Evolutionary conservation across 805 yeast species (phyloP).

Genomic region (Saturnispora saitoi): DNA sequence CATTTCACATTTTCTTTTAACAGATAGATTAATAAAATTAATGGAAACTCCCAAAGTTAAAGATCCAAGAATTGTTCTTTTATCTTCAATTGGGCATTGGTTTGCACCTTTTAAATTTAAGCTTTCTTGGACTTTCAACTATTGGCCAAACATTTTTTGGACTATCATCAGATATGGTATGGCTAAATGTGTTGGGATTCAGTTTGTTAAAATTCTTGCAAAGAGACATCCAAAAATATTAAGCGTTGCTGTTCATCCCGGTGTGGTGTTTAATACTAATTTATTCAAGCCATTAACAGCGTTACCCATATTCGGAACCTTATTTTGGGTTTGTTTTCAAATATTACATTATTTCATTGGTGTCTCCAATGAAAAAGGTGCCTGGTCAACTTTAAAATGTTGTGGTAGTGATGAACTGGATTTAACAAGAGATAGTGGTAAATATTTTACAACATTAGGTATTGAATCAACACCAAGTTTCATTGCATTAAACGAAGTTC

Average conservation of each 20-base stretch:
- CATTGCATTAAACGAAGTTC: constrained; percentile 48
- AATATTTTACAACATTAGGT: constrained; percentile 58
- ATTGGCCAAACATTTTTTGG: constrained; percentile 56
- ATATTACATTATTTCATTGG: constrained; percentile 63
- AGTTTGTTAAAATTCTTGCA: constrained; percentile 56
- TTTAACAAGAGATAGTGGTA: constrained; percentile 55
- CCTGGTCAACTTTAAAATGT: constrained; percentile 54
- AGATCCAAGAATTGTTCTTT: constrained; percentile 49
- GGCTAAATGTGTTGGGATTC: constrained; percentile 74
- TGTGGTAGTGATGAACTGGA: constrained; percentile 46
- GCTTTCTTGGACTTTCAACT: constrained; percentile 42
- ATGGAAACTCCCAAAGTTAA: constrained; percentile 31
- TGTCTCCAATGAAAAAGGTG: constrained; percentile 62
- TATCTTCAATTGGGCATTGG: constrained; percentile 60
- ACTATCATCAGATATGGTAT: constrained; percentile 72
- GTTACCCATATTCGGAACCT: constrained; percentile 65
- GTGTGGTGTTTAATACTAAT: constrained; percentile 77
- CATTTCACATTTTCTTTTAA: constrained; percentile 63
- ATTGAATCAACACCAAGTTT: constrained; percentile 45
- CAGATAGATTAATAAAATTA: constrained; percentile 49
- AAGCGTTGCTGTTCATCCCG: constrained; percentile 70
- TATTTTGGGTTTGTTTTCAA: constrained; percentile 66
- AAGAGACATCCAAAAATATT: constrained; percentile 56
- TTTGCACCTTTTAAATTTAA: constrained; percentile 41
- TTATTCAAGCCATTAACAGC: constrained; percentile 70